Evolutionary conservation across 148 eudicot genomes (phyloP), one percentile per base, ranked within the genome.

Genomic region (Amaranthus palmeri): DNA sequence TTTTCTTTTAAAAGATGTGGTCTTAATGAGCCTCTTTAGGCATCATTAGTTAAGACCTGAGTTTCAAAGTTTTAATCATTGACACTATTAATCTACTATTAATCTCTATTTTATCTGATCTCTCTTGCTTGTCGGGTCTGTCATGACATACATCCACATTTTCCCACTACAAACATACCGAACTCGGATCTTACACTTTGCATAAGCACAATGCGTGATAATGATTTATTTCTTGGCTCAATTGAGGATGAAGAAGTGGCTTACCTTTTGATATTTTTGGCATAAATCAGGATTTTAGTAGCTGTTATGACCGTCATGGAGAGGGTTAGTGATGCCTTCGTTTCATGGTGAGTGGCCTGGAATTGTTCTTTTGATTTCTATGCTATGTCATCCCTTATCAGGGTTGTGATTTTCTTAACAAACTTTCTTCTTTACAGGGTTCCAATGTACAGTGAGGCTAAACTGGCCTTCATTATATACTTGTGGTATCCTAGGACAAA

Each of bases 391-490:
- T 51, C 18, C 8, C 41, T 54, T 56, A 57, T 47, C 52, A 67
- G 57, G 59, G 40, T 69, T 67, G 50, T 45, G 50, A 69, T 63
- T 46, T 15, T 51, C 36, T 71, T 42, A 2, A 36, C 65, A 25
- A 50, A 13, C 44, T 48, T 76, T 18, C 68, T 46, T 55, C 66
- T 61, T 76, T 83, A 67, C 75, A 95, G 99, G 99, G 77, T 95
- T 71, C 99, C 99, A 11, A 88, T 95, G 97, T 95, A 95, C 76
- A 80, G 92, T 74, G 99, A 95, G 89, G 97, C 97, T 58, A 95
- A 95, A 80, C 72, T 95, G 89, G 93, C 92, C 25, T 91, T 91
- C 85, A 81, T 81, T 57, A 81, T 95, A 78, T 95, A 86, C 79
- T 72, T 95, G 71, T 95, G 99, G 99, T 90, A 79, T 73, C 97